Evolutionary conservation across 2,329 filamentous ascomycete genomes (phyloP).

Genomic region (Aspergillus ruber): DNA sequence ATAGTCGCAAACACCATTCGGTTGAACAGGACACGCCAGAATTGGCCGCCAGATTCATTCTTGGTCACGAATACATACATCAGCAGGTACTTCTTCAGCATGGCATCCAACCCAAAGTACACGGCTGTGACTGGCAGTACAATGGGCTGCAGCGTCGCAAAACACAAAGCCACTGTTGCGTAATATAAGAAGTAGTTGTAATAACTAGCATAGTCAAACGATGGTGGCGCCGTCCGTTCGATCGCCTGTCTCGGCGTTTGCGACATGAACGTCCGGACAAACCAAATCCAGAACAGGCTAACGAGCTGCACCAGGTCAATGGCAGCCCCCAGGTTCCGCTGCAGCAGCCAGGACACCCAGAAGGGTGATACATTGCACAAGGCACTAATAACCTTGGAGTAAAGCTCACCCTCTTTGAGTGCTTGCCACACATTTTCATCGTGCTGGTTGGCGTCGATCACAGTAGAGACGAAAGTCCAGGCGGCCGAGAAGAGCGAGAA

Average conservation of each 20-base stretch:
- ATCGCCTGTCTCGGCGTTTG: constrained; percentile 89
- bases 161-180: constrained; percentile 78
- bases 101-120: constrained; percentile 82
- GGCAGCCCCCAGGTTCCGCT: constrained; percentile 88
- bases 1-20: constrained; percentile 79
- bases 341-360: constrained; percentile 89
- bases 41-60: constrained; percentile 87
- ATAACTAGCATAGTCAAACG: constrained; percentile 92
- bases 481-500: constrained; percentile 86
- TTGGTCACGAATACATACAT: constrained; percentile 96
- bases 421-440: constrained; percentile 62
- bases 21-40: constrained; percentile 89
- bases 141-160: constrained; percentile 77
- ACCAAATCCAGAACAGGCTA: constrained; percentile 76
- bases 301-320: constrained; percentile 87
- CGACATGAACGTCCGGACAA: constrained; percentile 73
- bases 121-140: constrained; percentile 78
- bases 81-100: constrained; percentile 90
- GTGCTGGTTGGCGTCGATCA: constrained; percentile 54
- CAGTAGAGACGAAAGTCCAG: constrained; percentile 64
- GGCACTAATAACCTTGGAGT: constrained; percentile 59
- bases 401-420: constrained; percentile 59
- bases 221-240: constrained; percentile 81
- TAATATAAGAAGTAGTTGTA: constrained; percentile 99
- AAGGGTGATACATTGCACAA: constrained; percentile 80